These are phyloP conservation scores for Pulicaria dysenterica DNA, from an alignment of 129 eudicot genomes.

Conservation along the genomic window DNA sequence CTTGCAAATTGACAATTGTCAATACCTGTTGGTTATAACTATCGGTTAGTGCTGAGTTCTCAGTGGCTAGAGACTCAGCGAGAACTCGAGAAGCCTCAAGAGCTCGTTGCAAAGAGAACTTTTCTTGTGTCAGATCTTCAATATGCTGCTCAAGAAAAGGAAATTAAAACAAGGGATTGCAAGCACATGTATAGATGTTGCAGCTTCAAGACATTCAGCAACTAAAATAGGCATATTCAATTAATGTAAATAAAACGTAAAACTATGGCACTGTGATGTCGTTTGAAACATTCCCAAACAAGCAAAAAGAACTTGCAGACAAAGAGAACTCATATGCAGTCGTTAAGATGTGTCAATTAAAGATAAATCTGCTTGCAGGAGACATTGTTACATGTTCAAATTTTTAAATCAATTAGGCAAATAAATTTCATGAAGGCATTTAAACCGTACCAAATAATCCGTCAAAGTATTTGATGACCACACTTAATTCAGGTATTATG, in stretches of 20 bases:
- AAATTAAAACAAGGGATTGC: slow-evolving; percentile 18
- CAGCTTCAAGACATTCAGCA: slow-evolving; percentile 5
- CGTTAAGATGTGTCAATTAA: too few relatives aligned
- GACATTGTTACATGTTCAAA: background rate
- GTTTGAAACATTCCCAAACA: background rate
- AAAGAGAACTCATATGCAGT: too few relatives aligned
- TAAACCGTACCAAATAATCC: background rate
- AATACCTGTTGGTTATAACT: slow-evolving; percentile 93
- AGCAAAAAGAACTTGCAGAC: too few relatives aligned
- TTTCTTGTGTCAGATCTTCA: slow-evolving; percentile 97
- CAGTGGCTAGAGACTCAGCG: slow-evolving; percentile 91
- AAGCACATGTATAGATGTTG: slow-evolving; percentile 14
- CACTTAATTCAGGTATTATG: too few relatives aligned
- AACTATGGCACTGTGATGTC: background rate
- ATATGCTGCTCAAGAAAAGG: slow-evolving; percentile 67
- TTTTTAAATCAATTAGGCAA: background rate
- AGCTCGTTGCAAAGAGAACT: slow-evolving; percentile 96
- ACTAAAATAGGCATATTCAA: slow-evolving; percentile 5
- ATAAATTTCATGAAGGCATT: background rate
- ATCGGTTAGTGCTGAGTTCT: slow-evolving; percentile 89
- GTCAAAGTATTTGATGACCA: background rate
- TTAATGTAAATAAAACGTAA: background rate
- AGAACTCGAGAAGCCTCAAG: slow-evolving; percentile 90
- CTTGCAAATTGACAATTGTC: background rate
- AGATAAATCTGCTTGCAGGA: background rate